Percentiles rank a stretch among this genome's conserved stretches.
Conservation (phyloP, 192 early-diverging fungal species). For the Coemansia sp. region DNA sequence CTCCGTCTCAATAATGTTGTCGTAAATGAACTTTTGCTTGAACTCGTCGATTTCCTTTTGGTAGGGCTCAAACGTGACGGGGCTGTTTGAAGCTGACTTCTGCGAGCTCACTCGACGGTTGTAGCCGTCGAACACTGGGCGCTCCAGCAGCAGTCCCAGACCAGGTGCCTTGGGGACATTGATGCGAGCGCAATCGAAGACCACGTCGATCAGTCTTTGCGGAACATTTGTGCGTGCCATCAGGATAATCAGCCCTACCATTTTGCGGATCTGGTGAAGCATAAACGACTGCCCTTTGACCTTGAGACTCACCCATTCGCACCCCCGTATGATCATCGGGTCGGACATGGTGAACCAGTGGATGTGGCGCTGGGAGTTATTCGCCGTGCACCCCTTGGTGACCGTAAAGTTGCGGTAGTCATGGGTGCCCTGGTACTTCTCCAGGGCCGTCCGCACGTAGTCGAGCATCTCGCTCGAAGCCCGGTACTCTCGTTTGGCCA, state of each 20-base stretch:
- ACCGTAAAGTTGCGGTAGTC: constrained; percentile 97
- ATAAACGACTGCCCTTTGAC: constrained; percentile 97
- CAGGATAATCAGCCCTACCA: constrained; percentile 91
- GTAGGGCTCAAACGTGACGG: constrained; percentile 60
- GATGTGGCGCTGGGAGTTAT: constrained; percentile 78
- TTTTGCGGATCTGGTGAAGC: constrained; percentile 99
- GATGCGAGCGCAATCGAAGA: constrained; percentile 67
- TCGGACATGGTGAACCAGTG: constrained; percentile 74
- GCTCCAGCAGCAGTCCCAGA: constrained; percentile 83
- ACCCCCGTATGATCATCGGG: constrained; percentile 62
- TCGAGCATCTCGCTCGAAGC: constrained; percentile 61
- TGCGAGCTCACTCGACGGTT: constrained; percentile 48
- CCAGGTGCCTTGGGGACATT: constrained; percentile 98
- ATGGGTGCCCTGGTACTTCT: constrained; percentile 77
- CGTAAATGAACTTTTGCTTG: constrained; percentile 87
- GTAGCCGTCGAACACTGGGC: constrained; percentile 68
- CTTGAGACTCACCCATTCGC: constrained; percentile 91
- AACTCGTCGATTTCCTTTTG: constrained; percentile 76
- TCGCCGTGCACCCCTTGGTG: constrained; percentile 71
- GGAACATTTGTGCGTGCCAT: constrained; percentile 74
- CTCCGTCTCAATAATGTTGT: constrained; percentile 76
- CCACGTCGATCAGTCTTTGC: constrained; percentile 59
- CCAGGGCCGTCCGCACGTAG: constrained; percentile 65
- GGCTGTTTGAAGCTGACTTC: constrained; percentile 26
- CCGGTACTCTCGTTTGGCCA: constrained; percentile 62